A percentile compares a stretch with the other conserved stretches of the same genome.
These are phyloP conservation scores for Acarospora socialis DNA, from an alignment of 2,329 filamentous ascomycete species.

Conservation along the genomic window DNA sequence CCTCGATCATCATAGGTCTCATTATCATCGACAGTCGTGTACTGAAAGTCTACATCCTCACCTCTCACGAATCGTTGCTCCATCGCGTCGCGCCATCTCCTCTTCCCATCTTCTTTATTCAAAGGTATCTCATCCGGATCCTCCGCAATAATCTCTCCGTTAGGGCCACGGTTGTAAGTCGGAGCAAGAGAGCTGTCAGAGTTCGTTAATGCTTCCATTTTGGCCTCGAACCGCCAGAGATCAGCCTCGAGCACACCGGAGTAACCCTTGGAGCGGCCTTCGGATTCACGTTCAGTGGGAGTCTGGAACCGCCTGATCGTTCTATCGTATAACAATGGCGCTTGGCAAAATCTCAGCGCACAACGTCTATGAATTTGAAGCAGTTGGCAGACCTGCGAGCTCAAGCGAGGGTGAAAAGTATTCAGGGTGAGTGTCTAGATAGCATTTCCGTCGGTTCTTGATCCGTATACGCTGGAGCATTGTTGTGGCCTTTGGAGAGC, in stretches of 20 bases:
- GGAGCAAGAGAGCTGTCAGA: constrained; percentile 37
- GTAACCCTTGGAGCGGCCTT: constrained; percentile 62
- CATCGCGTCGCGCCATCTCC: constrained; percentile 59
- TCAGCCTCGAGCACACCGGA: constrained; percentile 67
- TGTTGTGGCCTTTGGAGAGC: too few species aligned
- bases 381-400: constrained; percentile 41
- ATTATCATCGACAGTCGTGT: constrained; percentile 52
- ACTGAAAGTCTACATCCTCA: constrained; percentile 66
- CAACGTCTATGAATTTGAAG: constrained; percentile 16
- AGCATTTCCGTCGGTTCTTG: constrained; percentile 67
- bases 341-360: constrained; percentile 29
- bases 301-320: constrained; percentile 66
- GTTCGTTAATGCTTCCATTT: constrained; percentile 48
- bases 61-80: constrained; percentile 60
- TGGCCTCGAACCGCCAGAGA: constrained; percentile 60
- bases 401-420: constrained; percentile 55
- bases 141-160: constrained; percentile 43
- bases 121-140: constrained; percentile 42
- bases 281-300: constrained; percentile 55
- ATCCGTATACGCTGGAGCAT: constrained; percentile 41
- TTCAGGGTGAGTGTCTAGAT: constrained; percentile 54
- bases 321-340: constrained; percentile 70
- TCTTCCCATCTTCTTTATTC: constrained; percentile 51
- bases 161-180: constrained; percentile 35
- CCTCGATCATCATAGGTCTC: constrained; percentile 55